These are phyloP conservation scores for Sphaceloma murrayae DNA, from an alignment of 2,329 filamentous ascomycete species.

Conservation along the genomic window DNA sequence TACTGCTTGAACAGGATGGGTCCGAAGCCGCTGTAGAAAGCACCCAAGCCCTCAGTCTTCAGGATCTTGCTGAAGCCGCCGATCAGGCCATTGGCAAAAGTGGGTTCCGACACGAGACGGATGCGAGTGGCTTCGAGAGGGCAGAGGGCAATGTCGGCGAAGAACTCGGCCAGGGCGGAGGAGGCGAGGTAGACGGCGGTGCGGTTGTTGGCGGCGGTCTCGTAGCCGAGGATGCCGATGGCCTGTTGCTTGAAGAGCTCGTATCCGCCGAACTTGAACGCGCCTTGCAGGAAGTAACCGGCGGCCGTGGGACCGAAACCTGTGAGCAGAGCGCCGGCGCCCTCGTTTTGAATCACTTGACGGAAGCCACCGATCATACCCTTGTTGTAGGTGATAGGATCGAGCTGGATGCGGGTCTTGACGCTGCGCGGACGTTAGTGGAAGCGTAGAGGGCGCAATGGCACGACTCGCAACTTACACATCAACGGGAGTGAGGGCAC, in stretches of 20 bases:
- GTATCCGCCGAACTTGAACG: slow-evolving; percentile 90
- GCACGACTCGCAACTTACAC: slow-evolving; percentile 66
- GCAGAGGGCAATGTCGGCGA: slow-evolving; percentile 74
- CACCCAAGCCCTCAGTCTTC: slow-evolving; percentile 70
- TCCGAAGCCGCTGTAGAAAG: slow-evolving; percentile 87
- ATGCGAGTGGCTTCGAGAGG: slow-evolving; percentile 89
- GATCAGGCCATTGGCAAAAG: slow-evolving; percentile 70
- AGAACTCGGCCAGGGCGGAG: slow-evolving; percentile 53
- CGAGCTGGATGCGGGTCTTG: slow-evolving; percentile 93
- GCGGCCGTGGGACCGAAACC: slow-evolving; percentile 77
- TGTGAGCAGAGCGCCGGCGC: slow-evolving; percentile 75
- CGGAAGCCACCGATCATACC: slow-evolving; percentile 79
- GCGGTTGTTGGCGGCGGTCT: slow-evolving; percentile 66
- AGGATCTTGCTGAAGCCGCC: slow-evolving; percentile 75
- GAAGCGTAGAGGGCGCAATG: slow-evolving; percentile 23
- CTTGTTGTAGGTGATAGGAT: slow-evolving; percentile 79
- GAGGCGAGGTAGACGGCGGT: slow-evolving; percentile 69
- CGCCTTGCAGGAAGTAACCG: slow-evolving; percentile 89
- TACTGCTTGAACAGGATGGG: slow-evolving; percentile 75
- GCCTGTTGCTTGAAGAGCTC: slow-evolving; percentile 93
- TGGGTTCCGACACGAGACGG: slow-evolving; percentile 80
- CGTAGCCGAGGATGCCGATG: slow-evolving; percentile 70
- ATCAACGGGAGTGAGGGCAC: slow-evolving; percentile 93
- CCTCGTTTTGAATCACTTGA: slow-evolving; percentile 75
- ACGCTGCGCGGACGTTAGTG: slow-evolving; percentile 51